Percentiles rank a stretch among this genome's conserved stretches.
phyloP scores from a whole-genome alignment of 2,329 filamentous ascomycete genomes.

The Monilinia polystroma region DNA sequence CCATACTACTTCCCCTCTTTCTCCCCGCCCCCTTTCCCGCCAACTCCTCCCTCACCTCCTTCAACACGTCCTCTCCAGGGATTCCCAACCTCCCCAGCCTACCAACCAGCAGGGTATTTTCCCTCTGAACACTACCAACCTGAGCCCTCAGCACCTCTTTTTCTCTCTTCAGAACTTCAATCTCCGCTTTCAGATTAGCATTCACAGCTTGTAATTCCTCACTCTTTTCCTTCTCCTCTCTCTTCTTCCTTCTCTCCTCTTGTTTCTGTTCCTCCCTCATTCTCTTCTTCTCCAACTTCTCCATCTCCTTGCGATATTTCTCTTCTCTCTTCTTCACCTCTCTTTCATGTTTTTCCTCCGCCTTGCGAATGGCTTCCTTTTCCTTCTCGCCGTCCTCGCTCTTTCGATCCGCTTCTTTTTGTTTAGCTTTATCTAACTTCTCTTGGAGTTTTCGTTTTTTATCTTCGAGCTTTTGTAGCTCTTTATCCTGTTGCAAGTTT shows the following conservation, averaged over 20 bases:
- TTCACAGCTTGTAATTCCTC: conserved; percentile 46
- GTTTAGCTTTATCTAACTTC: conserved; percentile 56
- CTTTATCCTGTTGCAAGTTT: conserved; percentile 54
- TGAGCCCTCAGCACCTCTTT: conserved; percentile 54
- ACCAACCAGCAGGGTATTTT: conserved; percentile 59
- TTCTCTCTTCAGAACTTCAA: conserved; percentile 55
- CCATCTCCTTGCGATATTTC: conserved; percentile 62
- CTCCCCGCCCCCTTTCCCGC: conserved; percentile 24
- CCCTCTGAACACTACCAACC: conserved; percentile 57
- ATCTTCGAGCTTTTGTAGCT: conserved; percentile 62
- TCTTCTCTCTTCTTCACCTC: conserved; percentile 66
- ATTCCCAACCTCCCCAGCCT: conserved; percentile 49
- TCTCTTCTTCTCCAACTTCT: conserved; percentile 63
- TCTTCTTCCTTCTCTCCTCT: conserved; percentile 52
- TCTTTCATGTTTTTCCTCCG: conserved; percentile 61
- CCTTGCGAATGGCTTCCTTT: conserved; percentile 52
- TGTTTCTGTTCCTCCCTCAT: conserved; percentile 61
- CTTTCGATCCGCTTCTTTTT: conserved; percentile 48
- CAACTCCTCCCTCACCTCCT: conserved; percentile 33
- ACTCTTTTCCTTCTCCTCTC: conserved; percentile 54
- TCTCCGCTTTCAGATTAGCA: conserved; percentile 53
- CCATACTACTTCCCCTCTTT: conserved; percentile 33
- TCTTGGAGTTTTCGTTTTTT: conserved; percentile 62
- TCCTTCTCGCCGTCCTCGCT: conserved; percentile 52
- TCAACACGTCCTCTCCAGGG: conserved; percentile 36